These are phyloP conservation scores for Komagataea norvegica DNA, from an alignment of 1,139 yeast species.

Conservation along the genomic window DNA sequence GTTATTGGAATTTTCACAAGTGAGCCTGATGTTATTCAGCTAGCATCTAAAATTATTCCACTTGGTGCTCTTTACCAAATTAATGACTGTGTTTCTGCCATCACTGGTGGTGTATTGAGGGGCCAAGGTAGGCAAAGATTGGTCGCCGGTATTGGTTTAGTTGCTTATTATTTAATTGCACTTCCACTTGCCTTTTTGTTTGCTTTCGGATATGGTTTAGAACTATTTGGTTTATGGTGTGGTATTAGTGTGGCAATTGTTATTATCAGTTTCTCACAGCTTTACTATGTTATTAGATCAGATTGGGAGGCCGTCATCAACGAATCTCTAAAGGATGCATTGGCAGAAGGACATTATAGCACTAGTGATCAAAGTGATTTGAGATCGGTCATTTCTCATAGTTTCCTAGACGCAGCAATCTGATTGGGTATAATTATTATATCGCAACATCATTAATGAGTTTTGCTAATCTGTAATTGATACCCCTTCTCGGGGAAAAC, in stretches of 20 bases:
- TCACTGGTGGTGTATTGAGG: conserved; percentile 55
- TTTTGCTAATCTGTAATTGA: no score
- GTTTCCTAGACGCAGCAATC: conserved; percentile 18
- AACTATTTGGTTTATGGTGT: conserved; percentile 54
- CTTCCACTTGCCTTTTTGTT: conserved; percentile 51
- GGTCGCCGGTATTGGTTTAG: conserved; percentile 51
- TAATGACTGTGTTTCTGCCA: conserved; percentile 45
- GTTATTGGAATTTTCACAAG: conserved; percentile 48
- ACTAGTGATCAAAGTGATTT: conserved; percentile 5
- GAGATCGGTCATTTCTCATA: conserved; percentile 17
- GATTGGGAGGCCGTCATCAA: conserved; percentile 50
- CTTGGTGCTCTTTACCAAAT: conserved; percentile 55
- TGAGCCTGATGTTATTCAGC: conserved; percentile 44
- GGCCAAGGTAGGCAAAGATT: conserved; percentile 66
- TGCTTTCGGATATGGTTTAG: conserved; percentile 42
- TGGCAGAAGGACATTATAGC: conserved; percentile 9
- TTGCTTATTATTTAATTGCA: conserved; percentile 53
- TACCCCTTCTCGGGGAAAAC: no score
- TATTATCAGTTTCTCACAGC: conserved; percentile 39
- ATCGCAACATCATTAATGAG: no score
- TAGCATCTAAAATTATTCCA: conserved; percentile 48
- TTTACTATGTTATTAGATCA: conserved; percentile 41
- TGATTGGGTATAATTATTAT: no score
- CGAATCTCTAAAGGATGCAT: conserved; percentile 21
- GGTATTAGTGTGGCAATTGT: conserved; percentile 55